Evolutionary conservation across 169 alveolate genomes (phyloP), one percentile per base, ranked within the genome.

Genomic region (Plasmodium fragile): DNA sequence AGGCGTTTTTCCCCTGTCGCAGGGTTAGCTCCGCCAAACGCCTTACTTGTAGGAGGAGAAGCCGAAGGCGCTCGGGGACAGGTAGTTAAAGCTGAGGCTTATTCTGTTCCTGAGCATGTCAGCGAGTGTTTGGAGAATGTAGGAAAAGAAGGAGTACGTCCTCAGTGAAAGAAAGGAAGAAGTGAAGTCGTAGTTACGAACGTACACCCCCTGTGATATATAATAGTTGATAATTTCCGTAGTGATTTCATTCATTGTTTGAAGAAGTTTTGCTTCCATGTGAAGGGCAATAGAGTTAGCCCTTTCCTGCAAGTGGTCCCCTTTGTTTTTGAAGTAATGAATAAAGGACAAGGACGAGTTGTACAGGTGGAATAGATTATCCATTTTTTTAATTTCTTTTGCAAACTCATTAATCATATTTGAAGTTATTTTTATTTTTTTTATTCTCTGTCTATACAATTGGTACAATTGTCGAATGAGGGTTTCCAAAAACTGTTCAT

Each of bases 61-160:
- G 39, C 94, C 94, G 43, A 89, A 89, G 71, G 94, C 94, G 45
- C 81, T 89, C 32, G 85, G 94, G 73, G 94, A 89, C 4, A 89
- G 78, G 53, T 89, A 89, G 70, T 89, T 89, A 89, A 89, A 89
- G 49, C 13, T 89, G 52, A 89, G 45, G 49, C 81, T 89, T 34
- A 89, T 43, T 80, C 71, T 89, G 82, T 89, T 89, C 49, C 71
- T 89, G 25, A 89, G 52, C 16, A 59, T 10, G 5, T 34, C 72
- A 22, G 82, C 39, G 45, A 89, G 18, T n/a, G 45, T 59, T 22
- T 78, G 34, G 18, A 89, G 43, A 7, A 89, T 3, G 71, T 89
- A 89, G 22, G 81, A 78, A 39, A 79, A 13, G 75, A 89, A 18
- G n/a, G 89, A 39, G 81, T 59, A 79, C 45, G 59, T 89, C 28